Percentiles rank a stretch among this genome's conserved stretches.
Conservation (phyloP, 2,329 filamentous ascomycete species). For the Neonectria faginata region DNA sequence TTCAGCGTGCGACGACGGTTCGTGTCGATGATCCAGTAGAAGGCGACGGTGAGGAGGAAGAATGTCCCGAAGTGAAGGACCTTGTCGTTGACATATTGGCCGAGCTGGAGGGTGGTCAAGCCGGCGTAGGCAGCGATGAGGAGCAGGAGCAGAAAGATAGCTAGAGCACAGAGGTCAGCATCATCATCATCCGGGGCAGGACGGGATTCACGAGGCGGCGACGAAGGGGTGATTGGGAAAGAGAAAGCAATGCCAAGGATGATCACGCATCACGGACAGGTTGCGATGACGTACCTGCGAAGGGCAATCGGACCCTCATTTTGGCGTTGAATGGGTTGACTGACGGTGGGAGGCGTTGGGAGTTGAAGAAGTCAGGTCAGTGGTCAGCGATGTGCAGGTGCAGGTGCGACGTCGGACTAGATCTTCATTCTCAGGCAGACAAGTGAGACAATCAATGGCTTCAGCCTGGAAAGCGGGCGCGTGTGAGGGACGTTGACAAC, state of each 20-base stretch:
- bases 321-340: constrained; percentile 24
- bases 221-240: background rate
- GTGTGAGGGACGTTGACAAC: background rate
- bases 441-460: constrained; percentile 18
- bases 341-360: background rate
- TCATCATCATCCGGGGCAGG: background rate
- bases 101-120: constrained; percentile 73
- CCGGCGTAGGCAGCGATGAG: constrained; percentile 83
- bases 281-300: constrained; percentile 75
- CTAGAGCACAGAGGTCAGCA: constrained; percentile 55
- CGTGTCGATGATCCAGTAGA: constrained; percentile 98
- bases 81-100: constrained; percentile 83
- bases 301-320: constrained; percentile 90
- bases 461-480: background rate
- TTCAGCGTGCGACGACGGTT: constrained; percentile 86
- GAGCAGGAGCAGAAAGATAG: constrained; percentile 76
- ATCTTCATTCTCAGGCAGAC: constrained; percentile 9
- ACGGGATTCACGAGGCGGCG: background rate
- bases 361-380: background rate
- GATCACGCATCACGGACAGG: constrained; percentile 13
- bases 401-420: constrained; percentile 1
- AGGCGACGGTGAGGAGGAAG: constrained; percentile 85
- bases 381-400: background rate
- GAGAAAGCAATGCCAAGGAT: background rate
- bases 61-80: constrained; percentile 88